These are phyloP conservation scores for Ustanciosporium gigantosporum DNA, from an alignment of 1,284 basidiomycete genomes.

Conservation along the genomic window DNA sequence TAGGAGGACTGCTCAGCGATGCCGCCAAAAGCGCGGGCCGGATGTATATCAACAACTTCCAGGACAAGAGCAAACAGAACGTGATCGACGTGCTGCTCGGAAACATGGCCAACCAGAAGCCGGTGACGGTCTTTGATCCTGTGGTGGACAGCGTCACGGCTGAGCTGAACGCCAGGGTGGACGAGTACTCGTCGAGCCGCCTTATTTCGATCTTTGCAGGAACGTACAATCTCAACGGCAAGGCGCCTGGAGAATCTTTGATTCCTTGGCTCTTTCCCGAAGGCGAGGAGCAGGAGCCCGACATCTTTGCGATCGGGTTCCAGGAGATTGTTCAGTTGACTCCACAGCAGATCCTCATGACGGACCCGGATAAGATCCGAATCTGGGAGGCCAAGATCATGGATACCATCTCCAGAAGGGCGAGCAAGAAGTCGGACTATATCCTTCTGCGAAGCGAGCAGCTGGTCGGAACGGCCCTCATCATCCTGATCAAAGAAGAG, in stretches of 20 bases:
- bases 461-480: conserved; percentile 89
- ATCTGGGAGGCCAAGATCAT: conserved; percentile 82
- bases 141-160: conserved; percentile 82
- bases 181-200: conserved; percentile 82
- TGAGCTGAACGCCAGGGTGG: conserved; percentile 64
- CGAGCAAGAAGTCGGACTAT: conserved; percentile 74
- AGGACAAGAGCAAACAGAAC: conserved; percentile 89
- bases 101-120: conserved; percentile 82
- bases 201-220: conserved; percentile 79
- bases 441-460: conserved; percentile 89
- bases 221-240: conserved; percentile 95
- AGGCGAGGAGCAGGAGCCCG: conserved; percentile 58
- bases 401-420: conserved; percentile 74
- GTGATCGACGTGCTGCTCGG: conserved; percentile 96
- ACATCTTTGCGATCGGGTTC: conserved; percentile 68
- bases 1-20: conserved; percentile 71
- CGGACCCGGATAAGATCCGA: conserved; percentile 81
- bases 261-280: conserved; percentile 85
- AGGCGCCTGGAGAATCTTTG: conserved; percentile 77
- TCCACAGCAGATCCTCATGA: conserved; percentile 87
- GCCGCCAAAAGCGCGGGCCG: conserved; percentile 79
- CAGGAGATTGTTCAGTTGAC: conserved; percentile 98
- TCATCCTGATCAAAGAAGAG: conserved; percentile 79
- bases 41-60: conserved; percentile 97
- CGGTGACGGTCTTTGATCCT: conserved; percentile 90